These are phyloP conservation scores for Pichia sp. DNA, from an alignment of 1,139 yeast genomes.

Conservation along the genomic window DNA sequence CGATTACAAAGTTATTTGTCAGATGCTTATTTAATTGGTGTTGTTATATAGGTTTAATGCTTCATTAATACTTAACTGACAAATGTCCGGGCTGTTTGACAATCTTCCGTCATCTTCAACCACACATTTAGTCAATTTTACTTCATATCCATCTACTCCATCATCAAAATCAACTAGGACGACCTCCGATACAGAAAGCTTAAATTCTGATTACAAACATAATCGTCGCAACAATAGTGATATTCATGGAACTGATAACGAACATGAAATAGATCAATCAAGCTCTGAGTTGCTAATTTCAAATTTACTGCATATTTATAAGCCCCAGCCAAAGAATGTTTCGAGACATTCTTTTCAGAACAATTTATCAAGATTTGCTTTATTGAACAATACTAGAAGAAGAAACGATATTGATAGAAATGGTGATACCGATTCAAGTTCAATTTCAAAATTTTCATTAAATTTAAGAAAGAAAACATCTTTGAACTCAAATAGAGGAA, in stretches of 20 bases:
- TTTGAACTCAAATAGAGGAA: conserved; percentile 15
- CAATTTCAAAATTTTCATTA: conserved; percentile 12
- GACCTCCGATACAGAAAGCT: neutral
- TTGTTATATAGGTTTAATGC: too few species aligned
- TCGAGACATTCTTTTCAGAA: neutral
- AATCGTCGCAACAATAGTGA: neutral
- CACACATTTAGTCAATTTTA: conserved; percentile 5
- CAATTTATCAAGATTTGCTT: conserved; percentile 1
- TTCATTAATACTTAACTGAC: too few species aligned
- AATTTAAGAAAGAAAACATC: conserved; percentile 20
- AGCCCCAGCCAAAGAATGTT: neutral
- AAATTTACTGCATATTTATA: conserved; percentile 1
- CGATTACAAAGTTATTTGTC: too few species aligned
- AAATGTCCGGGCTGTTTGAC: conserved; percentile 1
- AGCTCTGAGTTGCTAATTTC: conserved; percentile 5
- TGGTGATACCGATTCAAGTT: neutral
- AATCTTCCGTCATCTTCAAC: conserved; percentile 3
- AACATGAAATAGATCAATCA: neutral
- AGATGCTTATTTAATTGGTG: too few species aligned
- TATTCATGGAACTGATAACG: neutral
- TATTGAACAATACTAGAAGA: neutral
- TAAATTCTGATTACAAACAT: neutral
- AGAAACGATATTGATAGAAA: neutral
- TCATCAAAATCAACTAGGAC: neutral
- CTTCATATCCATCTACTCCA: conserved; percentile 6